phyloP scores from a whole-genome alignment of 2,329 filamentous ascomycete genomes.

The Karstenula rhodostoma region DNA sequence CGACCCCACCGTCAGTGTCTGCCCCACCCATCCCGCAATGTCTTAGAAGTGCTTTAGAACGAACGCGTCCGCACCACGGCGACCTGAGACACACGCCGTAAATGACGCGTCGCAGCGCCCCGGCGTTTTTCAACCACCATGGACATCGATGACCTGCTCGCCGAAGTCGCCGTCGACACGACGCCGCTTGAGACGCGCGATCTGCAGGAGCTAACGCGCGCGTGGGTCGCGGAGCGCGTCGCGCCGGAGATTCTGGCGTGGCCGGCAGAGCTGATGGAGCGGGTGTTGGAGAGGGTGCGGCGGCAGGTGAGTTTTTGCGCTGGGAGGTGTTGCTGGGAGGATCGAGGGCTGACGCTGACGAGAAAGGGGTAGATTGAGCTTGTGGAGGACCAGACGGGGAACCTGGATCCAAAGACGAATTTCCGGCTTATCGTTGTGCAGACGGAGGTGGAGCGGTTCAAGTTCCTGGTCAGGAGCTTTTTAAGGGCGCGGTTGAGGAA shows the following conservation, averaged over 20 bases:
- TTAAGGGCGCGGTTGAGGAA: conserved; percentile 87
- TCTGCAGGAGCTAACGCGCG: conserved; percentile 86
- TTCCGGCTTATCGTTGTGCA: conserved; percentile 94
- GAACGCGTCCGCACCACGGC: neutral
- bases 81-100: conserved; percentile 5
- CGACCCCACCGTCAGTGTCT: conserved; percentile 18
- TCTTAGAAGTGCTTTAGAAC: neutral
- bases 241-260: conserved; percentile 89
- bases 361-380: conserved; percentile 51
- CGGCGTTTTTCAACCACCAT: conserved; percentile 29
- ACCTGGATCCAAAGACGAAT: conserved; percentile 89
- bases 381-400: conserved; percentile 71
- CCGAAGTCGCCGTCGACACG: conserved; percentile 55
- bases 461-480: conserved; percentile 86
- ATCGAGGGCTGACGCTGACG: conserved; percentile 29
- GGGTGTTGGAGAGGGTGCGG: conserved; percentile 70
- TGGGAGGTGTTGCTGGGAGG: conserved; percentile 56
- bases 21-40: conserved; percentile 18
- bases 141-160: conserved; percentile 63
- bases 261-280: conserved; percentile 78
- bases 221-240: conserved; percentile 91
- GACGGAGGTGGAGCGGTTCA: conserved; percentile 93
- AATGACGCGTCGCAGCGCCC: conserved; percentile 5
- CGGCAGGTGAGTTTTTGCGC: conserved; percentile 46
- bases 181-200: conserved; percentile 71